phyloP scores from a whole-genome alignment of 2,329 filamentous ascomycete species.

The Cadophora sp. region DNA sequence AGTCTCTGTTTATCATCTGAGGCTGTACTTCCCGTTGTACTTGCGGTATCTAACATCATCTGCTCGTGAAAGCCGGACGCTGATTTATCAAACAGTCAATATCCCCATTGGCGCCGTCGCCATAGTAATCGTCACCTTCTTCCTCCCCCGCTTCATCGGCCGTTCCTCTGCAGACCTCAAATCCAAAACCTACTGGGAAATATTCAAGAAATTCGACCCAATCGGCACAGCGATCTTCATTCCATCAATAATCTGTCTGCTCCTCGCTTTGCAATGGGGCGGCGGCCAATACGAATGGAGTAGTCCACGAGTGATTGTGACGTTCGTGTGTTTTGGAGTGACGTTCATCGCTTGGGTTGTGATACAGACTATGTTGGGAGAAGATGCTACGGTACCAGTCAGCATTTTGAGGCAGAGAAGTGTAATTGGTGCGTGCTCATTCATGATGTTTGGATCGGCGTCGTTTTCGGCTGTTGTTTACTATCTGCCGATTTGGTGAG shows the following conservation, averaged over 20 bases:
- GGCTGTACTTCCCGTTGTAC: background rate
- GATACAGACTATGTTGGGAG: slow-evolving; percentile 45
- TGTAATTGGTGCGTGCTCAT: slow-evolving; percentile 42
- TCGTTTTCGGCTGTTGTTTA: slow-evolving; percentile 48
- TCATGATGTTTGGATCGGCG: slow-evolving; percentile 41
- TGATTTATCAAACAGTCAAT: slow-evolving; percentile 19
- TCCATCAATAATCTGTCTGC: slow-evolving; percentile 39
- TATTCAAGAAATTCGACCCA: slow-evolving; percentile 41
- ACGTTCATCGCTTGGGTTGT: slow-evolving; percentile 37
- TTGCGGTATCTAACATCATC: no score
- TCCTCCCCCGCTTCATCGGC: slow-evolving; percentile 11
- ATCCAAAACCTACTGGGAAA: slow-evolving; percentile 14
- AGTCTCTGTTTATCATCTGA: background rate
- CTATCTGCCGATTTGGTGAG: slow-evolving; percentile 52
- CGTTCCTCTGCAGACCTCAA: background rate
- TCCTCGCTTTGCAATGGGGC: slow-evolving; percentile 44
- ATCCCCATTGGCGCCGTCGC: slow-evolving; percentile 44
- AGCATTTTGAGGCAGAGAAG: slow-evolving; percentile 47
- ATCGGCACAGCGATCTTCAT: slow-evolving; percentile 43
- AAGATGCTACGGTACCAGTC: slow-evolving; percentile 48
- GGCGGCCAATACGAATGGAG: slow-evolving; percentile 40
- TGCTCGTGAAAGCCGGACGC: background rate
- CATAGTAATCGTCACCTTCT: slow-evolving; percentile 11
- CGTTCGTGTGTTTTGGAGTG: slow-evolving; percentile 41
- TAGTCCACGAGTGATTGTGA: slow-evolving; percentile 43